These are phyloP conservation scores for Friedmanniomyces endolithicus DNA, from an alignment of 495 filamentous ascomycete species.

Conservation along the genomic window DNA sequence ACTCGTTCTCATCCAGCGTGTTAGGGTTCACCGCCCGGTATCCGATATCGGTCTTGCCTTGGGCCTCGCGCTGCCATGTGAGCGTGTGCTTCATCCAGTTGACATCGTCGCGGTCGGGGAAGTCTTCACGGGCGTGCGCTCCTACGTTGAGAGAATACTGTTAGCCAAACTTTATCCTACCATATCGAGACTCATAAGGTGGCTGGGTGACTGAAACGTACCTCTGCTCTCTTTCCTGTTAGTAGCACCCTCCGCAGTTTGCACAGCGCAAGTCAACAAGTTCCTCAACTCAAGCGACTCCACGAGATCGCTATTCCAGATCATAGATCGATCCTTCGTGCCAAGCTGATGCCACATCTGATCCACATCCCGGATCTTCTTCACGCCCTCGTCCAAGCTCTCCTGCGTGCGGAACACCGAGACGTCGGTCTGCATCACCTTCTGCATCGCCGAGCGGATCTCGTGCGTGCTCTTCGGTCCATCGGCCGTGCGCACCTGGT, in stretches of 20 bases:
- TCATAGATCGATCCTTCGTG: constrained; percentile 95
- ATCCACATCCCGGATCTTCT: constrained; percentile 64
- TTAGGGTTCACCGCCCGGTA: constrained; percentile 26
- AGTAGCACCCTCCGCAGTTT: constrained; percentile 77
- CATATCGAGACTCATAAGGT: not conserved
- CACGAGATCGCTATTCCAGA: constrained; percentile 97
- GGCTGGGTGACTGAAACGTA: not conserved
- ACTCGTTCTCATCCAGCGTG: constrained; percentile 35
- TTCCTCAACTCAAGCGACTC: constrained; percentile 93
- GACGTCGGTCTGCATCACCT: constrained; percentile 93
- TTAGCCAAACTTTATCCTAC: not conserved
- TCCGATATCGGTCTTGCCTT: constrained; percentile 28
- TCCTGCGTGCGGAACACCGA: constrained; percentile 94
- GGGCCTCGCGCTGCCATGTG: constrained; percentile 71
- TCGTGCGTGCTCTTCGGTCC: constrained; percentile 76
- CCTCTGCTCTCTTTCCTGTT: constrained; percentile 91
- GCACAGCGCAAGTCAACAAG: constrained; percentile 83
- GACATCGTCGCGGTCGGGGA: constrained; percentile 78
- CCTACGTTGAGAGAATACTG: not conserved
- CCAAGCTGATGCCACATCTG: constrained; percentile 63
- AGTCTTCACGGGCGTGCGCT: constrained; percentile 95
- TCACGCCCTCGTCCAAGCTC: constrained; percentile 71
- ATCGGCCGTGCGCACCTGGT: constrained; percentile 65
- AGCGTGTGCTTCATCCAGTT: constrained; percentile 99
- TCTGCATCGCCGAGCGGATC: constrained; percentile 86